A percentile compares a stretch with the other conserved stretches of the same genome.
Evolutionary conservation across 83 land plant genomes (phyloP).

Genomic region (Picea abies): DNA sequence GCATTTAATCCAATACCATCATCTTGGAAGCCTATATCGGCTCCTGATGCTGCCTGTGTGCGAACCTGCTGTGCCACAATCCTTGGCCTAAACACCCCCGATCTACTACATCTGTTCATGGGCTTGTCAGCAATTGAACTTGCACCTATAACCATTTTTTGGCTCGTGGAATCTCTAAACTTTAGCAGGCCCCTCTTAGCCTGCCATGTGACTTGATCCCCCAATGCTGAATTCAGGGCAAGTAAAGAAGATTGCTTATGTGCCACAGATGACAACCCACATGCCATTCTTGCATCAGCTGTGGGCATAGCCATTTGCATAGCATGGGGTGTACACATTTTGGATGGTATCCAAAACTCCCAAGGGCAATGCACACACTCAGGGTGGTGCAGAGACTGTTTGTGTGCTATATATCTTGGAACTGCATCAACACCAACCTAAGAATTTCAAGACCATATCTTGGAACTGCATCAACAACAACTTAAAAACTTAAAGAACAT

Average conservation of each 20-base stretch:
- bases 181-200: background rate
- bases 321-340: background rate
- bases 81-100: background rate
- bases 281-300: constrained; percentile 11
- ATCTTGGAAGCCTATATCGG: constrained; percentile 5
- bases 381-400: background rate
- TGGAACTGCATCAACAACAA: background rate
- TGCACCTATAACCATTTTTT: background rate
- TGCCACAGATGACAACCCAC: background rate
- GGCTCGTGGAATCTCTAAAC: background rate
- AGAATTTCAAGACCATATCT: background rate
- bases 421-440: constrained; percentile 1
- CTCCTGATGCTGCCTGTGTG: background rate
- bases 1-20: constrained; percentile 5
- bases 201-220: background rate
- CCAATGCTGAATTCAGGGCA: constrained; percentile 1
- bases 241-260: background rate
- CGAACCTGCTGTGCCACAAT: background rate
- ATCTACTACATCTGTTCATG: background rate
- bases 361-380: background rate
- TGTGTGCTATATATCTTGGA: background rate
- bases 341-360: background rate
- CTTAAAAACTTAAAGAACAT: no score
- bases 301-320: constrained; percentile 2
- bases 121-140: background rate